A percentile compares a stretch with the other conserved stretches of the same genome.
phyloP scores from a whole-genome alignment of 306 rosid genomes.

The Carpinus viminea region DNA sequence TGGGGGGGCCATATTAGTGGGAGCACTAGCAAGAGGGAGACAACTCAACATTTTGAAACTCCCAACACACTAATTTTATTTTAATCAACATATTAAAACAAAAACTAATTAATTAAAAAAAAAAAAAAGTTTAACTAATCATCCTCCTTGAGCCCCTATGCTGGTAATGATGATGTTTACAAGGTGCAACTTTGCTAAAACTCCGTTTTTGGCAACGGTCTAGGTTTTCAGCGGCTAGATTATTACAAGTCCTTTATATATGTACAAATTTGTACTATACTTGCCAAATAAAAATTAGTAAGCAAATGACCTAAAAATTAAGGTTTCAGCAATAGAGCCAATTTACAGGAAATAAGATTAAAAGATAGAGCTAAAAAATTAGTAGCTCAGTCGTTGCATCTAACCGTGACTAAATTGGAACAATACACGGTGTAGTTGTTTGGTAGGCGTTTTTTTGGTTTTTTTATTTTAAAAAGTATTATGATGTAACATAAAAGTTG shows the following conservation, averaged over 20 bases:
- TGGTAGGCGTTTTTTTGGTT: too few relatives aligned
- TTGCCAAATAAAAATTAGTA: background rate
- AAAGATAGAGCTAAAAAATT: too few relatives aligned
- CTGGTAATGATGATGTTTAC: slow-evolving; percentile 29
- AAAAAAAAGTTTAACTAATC: slow-evolving; percentile 27
- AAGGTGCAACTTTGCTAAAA: background rate
- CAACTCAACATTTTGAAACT: slow-evolving; percentile 30
- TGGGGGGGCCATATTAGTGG: slow-evolving; percentile 44
- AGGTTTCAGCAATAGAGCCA: too few relatives aligned
- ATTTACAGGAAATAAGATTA: too few relatives aligned
- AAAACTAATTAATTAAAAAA: background rate
- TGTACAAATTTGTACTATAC: background rate
- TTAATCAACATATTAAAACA: slow-evolving; percentile 24
- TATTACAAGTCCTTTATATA: background rate
- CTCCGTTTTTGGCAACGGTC: slow-evolving; percentile 23
- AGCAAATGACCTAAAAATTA: background rate
- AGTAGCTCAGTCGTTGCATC: too few relatives aligned
- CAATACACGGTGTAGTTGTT: too few relatives aligned
- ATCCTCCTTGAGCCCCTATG: slow-evolving; percentile 37
- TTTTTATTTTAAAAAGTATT: too few relatives aligned
- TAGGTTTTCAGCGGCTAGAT: slow-evolving; percentile 13
- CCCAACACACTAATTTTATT: background rate
- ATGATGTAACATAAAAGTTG: too few relatives aligned
- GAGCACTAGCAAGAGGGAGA: slow-evolving; percentile 52
- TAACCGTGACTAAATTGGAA: too few relatives aligned